phyloP scores from a whole-genome alignment of 805 yeast genomes.

The Myxozyma neotropica region DNA sequence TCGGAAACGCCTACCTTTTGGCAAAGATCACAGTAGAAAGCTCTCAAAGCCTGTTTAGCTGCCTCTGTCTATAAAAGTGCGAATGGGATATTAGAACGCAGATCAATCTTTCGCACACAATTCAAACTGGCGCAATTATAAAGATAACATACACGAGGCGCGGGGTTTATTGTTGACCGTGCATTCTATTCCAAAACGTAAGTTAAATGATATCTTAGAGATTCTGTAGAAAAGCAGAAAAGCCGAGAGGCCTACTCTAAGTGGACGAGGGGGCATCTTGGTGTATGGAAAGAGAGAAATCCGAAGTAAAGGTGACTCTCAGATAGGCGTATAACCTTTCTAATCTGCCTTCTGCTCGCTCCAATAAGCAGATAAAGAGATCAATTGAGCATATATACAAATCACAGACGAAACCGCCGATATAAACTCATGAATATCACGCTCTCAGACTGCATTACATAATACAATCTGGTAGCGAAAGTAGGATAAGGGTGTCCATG shows the following conservation, averaged over 20 bases:
- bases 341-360: too few relatives aligned
- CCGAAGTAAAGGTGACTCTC: too few relatives aligned
- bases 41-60: slow-evolving; percentile 31
- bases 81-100: not conserved
- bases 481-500: not conserved
- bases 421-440: not conserved
- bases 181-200: not conserved
- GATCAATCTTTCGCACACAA: not conserved
- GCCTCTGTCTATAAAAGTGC: slow-evolving; percentile 29
- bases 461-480: too few relatives aligned
- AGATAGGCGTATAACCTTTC: too few relatives aligned
- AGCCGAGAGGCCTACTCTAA: not conserved
- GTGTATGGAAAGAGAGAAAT: too few relatives aligned
- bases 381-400: too few relatives aligned
- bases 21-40: slow-evolving; percentile 33
- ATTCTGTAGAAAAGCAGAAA: too few relatives aligned
- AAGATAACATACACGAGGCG: slow-evolving; percentile 16
- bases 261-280: slow-evolving; percentile 3
- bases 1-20: slow-evolving; percentile 22
- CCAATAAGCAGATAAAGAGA: too few relatives aligned
- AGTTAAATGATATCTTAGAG: too few relatives aligned
- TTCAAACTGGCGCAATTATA: not conserved
- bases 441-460: too few relatives aligned
- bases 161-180: slow-evolving; percentile 14
- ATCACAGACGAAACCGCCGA: too few relatives aligned